Evolutionary conservation across 305 asterid species (phyloP), one percentile per base, ranked within the genome.

Genomic region (Fraxinus baroniana): DNA sequence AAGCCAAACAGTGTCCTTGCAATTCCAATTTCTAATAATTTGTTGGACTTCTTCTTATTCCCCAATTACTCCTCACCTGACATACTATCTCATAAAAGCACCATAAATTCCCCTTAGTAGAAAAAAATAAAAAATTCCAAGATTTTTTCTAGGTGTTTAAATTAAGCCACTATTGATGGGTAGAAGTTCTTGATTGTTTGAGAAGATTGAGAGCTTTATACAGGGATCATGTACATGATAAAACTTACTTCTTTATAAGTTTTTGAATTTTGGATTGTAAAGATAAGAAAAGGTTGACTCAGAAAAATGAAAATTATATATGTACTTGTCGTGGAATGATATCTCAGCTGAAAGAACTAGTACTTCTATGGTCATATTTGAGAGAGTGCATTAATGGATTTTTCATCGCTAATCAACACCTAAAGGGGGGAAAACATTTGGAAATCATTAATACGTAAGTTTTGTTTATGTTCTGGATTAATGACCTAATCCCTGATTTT

Each of bases 201-300:
- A 39, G 84, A 76, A 80, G 85, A 82, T 76, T 87, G 26, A 72
- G 46, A 77, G 22, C 71, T 79, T 77, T 52, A 8, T 64, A 75
- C 83, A 86, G 90, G 90, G 81, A 36, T 74, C 26, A 1, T 12
- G 18, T 55, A 7, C 74, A 37, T 9, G 46, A 39, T 39, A 4
- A 5, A 46, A 44, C 41, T 46, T 4, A 46, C n/a, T 46, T 46
- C 1, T 46, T 4, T 46, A 46, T 12, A 73, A 28, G 24, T n/a
- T 55, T 4, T 5, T n/a, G 24, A 55, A 15, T 55, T 55, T n/a
- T 36, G 57, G 7, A 20, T 74, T 22, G 4, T 36, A 18, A 35
- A 37, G 46, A 35, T 35, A 7, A 73, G 39, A 24, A 73, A 73
- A 10, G 49, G 28, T n/a, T 0, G 30, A 33, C 77, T 46, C 26